These are phyloP conservation scores for Cryptococcus maquisensis DNA, from an alignment of 1,284 basidiomycete species.

Conservation along the genomic window DNA sequence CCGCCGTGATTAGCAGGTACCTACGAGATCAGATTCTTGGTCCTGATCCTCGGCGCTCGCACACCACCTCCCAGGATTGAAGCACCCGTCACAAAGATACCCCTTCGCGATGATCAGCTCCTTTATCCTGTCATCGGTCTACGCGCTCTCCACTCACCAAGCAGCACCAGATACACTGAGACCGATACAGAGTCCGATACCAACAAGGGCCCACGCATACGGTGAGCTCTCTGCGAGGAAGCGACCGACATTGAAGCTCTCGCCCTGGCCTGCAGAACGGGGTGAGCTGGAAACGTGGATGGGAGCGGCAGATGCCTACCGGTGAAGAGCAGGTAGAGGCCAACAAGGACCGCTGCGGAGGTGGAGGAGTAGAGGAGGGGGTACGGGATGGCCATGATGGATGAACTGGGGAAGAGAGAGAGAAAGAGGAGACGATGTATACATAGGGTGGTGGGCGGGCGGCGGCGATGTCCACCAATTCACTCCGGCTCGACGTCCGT, in stretches of 20 bases:
- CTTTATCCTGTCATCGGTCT: not conserved
- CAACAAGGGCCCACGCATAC: constrained; percentile 85
- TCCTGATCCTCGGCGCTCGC: constrained; percentile 85
- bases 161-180: constrained; percentile 90
- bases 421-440: not conserved
- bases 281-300: constrained; percentile 10
- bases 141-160: constrained; percentile 61
- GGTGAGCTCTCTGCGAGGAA: constrained; percentile 93
- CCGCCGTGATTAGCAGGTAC: constrained; percentile 22
- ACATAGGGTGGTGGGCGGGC: not conserved
- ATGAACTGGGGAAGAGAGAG: constrained; percentile 1
- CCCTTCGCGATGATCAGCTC: constrained; percentile 57
- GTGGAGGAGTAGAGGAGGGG: constrained; percentile 22
- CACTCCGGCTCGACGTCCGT: not conserved
- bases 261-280: constrained; percentile 64
- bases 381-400: constrained; percentile 18
- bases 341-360: constrained; percentile 60
- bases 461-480: not conserved
- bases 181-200: constrained; percentile 90
- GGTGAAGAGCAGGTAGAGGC: constrained; percentile 80
- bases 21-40: constrained; percentile 96
- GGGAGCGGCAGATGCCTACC: constrained; percentile 52
- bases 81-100: constrained; percentile 93
- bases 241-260: constrained; percentile 84
- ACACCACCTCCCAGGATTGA: constrained; percentile 96